Conservation (phyloP, 441 rosid species). For the Erodium moschatum region DNA sequence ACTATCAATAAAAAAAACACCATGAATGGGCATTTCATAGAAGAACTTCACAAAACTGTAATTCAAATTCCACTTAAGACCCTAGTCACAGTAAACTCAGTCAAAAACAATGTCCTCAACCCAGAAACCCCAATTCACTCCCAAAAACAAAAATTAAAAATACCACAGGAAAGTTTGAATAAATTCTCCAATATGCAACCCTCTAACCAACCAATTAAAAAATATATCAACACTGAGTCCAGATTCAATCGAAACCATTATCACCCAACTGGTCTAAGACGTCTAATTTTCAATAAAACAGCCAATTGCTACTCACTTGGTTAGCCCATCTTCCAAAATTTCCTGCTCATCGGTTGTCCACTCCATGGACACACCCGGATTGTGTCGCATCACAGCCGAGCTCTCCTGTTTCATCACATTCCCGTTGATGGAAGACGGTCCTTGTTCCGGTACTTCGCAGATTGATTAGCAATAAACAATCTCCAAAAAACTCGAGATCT, state of each 20-base stretch:
- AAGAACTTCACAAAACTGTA: background rate
- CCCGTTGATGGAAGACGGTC: background rate
- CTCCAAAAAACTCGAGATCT: background rate
- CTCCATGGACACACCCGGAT: slow-evolving; percentile 3
- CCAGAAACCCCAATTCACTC: background rate
- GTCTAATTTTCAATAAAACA: background rate
- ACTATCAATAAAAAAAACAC: too few species aligned
- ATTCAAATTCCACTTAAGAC: too few species aligned
- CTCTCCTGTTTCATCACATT: background rate
- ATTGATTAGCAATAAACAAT: background rate
- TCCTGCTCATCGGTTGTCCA: background rate
- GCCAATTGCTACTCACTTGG: background rate
- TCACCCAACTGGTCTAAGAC: background rate
- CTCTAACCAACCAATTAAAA: background rate
- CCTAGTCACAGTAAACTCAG: background rate
- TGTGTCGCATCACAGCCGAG: background rate
- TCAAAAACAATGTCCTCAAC: background rate
- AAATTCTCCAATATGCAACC: background rate
- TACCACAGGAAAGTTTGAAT: too few species aligned
- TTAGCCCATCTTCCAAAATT: slow-evolving; percentile 1
- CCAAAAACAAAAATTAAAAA: background rate
- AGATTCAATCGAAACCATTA: background rate
- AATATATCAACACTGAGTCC: background rate
- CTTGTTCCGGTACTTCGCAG: background rate
- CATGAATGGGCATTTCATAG: too few species aligned